Percentiles rank a stretch among this genome's conserved stretches.
phyloP scores from a whole-genome alignment of 129 eudicot genomes.

The Flaveria ramosissima region DNA sequence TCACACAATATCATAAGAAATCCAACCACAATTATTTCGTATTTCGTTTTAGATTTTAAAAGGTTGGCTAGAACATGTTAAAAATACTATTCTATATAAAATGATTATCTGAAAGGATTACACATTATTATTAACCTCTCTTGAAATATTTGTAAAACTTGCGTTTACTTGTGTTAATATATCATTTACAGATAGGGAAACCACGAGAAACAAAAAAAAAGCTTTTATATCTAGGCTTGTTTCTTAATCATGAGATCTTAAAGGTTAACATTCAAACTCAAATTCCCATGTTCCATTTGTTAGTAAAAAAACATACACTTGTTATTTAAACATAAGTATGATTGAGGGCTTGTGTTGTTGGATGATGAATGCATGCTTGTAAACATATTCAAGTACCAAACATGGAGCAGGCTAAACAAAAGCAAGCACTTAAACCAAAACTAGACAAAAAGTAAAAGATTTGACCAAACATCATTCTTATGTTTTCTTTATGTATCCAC shows the following conservation, averaged over 20 bases:
- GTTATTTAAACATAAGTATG: conserved; percentile 10
- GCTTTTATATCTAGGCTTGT: background rate
- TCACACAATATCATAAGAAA: background rate
- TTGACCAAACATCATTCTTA: conserved; percentile 38
- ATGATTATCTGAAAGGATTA: background rate
- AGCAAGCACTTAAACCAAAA: conserved; percentile 33
- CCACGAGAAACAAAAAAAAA: background rate
- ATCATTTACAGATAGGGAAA: too few relatives aligned
- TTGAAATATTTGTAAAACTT: too few relatives aligned
- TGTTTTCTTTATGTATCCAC: conserved; percentile 34
- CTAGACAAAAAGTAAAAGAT: conserved; percentile 39
- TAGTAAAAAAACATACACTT: background rate
- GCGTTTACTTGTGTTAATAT: too few relatives aligned
- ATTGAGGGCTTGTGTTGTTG: conserved; percentile 29
- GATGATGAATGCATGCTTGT: conserved; percentile 32
- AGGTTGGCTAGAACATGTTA: background rate
- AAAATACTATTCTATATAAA: background rate
- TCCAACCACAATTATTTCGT: background rate
- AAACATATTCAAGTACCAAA: conserved; percentile 35
- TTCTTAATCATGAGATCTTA: background rate
- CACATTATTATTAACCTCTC: too few relatives aligned
- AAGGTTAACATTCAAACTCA: background rate
- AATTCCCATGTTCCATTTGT: background rate
- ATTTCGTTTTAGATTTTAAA: background rate
- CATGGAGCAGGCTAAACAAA: conserved; percentile 36